Conservation (phyloP, 2,329 filamentous ascomycete species). For the Chrysoporthe deuterocubensis region DNA sequence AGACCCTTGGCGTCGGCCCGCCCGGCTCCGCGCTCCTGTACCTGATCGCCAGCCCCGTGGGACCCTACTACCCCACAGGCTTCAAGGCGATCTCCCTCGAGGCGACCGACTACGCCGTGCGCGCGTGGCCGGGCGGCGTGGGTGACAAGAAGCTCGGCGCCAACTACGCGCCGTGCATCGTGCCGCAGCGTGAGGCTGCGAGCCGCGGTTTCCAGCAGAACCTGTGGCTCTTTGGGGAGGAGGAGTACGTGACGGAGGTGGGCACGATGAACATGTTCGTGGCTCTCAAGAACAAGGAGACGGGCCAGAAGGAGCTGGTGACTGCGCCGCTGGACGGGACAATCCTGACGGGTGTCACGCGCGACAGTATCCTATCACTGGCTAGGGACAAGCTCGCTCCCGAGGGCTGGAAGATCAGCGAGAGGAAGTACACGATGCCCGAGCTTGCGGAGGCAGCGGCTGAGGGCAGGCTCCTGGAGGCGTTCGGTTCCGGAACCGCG, state of each 20-base stretch:
- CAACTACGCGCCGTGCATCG: conserved; percentile 98
- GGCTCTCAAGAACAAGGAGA: conserved; percentile 81
- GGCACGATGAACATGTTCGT: conserved; percentile 99
- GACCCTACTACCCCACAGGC: conserved; percentile 96
- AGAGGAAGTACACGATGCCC: conserved; percentile 91
- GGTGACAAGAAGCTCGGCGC: conserved; percentile 98
- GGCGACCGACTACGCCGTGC: conserved; percentile 94
- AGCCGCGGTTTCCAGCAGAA: conserved; percentile 96
- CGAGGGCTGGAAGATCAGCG: conserved; percentile 84
- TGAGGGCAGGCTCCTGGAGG: conserved; percentile 87
- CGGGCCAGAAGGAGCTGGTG: conserved; percentile 87
- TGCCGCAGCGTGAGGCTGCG: conserved; percentile 93
- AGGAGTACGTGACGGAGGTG: conserved; percentile 95
- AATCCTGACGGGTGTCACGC: conserved; percentile 91
- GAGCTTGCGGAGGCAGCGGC: conserved; percentile 80
- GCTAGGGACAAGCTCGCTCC: conserved; percentile 82
- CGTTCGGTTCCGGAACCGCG: conserved; percentile 92
- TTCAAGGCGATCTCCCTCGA: conserved; percentile 97
- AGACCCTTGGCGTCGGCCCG: conserved; percentile 89
- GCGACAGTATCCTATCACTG: conserved; percentile 86
- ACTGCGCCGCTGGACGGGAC: conserved; percentile 97
- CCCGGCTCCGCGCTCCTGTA: conserved; percentile 91
- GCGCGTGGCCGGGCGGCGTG: conserved; percentile 96
- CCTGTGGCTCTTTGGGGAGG: conserved; percentile 94
- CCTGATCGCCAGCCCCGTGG: conserved; percentile 94